Evolutionary conservation across 768 basidiomycete species (phyloP), one percentile per base, ranked within the genome.

Genomic region (Paxillus ammoniavirescens): DNA sequence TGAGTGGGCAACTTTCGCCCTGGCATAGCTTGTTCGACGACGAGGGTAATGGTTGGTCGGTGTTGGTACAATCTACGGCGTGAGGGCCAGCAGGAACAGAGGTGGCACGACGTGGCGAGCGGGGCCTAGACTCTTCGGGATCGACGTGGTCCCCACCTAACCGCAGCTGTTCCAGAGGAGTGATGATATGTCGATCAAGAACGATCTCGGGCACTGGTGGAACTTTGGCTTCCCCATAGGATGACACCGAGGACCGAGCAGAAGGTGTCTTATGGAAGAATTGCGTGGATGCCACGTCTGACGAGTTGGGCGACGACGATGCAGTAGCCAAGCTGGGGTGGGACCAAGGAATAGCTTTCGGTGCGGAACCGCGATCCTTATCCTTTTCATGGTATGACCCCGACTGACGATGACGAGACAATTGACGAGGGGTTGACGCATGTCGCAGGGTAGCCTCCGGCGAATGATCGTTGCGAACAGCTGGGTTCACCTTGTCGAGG

Each of bases 261-360:
- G 79, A 79, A 47, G 73, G 69, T 0, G 81, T 73, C 40, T 70
- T 72, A 44, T 77, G 69, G 64, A 83, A 84, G 64, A 78, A 82
- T 23, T 73, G 73, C 0, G 77, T 70, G 1, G 82, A 82, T 2
- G 80, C 79, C 17, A 80, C 74, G 41, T 84, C 82, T 14, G 82
- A 82, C 3, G 80, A 81, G 45, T 77, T 75, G 6, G 84, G 83
- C 1, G 86, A 88, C 0, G 87, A 82, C 0, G 86, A 82, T 9
- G 77, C 68, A 0, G 84, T 83, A 0, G 78, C 75, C 6, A 76
- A 77, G 55, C 78, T 80, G 0, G 75, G 77, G 14, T 76, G 71
- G 2, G 68, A 55, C 26, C 52, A 57, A 49, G 58, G 23, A 5
- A 58, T 58, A 48, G 42, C 52, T 43, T 58, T 53, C 31, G 64